These are phyloP conservation scores for Saccharum officinarum DNA, from an alignment of 176 grass and related monocot species.

Conservation along the genomic window DNA sequence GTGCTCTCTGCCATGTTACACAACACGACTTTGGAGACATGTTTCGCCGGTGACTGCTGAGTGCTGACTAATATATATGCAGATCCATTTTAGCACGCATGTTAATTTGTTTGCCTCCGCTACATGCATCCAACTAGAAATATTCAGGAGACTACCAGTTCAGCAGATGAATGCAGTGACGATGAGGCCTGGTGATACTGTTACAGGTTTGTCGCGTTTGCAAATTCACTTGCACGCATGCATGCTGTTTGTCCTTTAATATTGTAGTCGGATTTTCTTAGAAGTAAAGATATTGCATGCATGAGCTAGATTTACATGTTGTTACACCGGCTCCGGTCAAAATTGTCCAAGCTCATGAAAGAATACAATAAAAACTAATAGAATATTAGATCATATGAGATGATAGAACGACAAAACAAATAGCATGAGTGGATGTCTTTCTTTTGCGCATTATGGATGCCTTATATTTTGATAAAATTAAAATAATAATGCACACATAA, in stretches of 20 bases:
- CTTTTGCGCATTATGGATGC: no score
- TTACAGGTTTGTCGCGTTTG: neutral
- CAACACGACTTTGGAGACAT: neutral
- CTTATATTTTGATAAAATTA: no score
- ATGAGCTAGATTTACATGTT: no score
- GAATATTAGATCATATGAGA: no score
- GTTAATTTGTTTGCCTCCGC: neutral
- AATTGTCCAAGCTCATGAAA: no score
- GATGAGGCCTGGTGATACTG: neutral
- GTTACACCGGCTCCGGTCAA: no score
- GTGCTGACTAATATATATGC: conserved; percentile 7
- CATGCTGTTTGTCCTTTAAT: neutral
- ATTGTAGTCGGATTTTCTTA: neutral
- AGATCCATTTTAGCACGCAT: conserved; percentile 3
- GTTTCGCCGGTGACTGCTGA: neutral
- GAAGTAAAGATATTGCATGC: no score
- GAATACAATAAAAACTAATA: no score
- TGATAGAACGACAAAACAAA: no score
- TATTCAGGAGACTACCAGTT: conserved; percentile 3
- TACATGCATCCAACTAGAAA: neutral
- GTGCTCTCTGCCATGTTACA: neutral
- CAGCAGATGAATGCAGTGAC: neutral
- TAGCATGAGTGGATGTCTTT: no score
- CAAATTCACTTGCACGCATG: neutral
- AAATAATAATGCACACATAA: no score